Conservation (phyloP, 2,329 filamentous ascomycete genomes). For the Colletotrichum australisinense region DNA sequence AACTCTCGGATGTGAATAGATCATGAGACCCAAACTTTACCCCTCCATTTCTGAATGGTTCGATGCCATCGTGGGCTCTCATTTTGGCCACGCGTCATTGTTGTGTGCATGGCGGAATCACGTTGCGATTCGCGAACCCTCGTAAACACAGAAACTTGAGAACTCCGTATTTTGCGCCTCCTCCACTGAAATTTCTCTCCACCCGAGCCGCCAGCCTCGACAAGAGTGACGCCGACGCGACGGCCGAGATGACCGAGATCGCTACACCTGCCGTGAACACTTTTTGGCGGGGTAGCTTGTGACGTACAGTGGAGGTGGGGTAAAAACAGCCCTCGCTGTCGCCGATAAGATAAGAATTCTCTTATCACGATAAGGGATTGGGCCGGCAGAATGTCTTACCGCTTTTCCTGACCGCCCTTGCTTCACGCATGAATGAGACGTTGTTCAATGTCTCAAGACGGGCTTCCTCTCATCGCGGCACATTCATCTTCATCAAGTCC, state of each 20-base stretch:
- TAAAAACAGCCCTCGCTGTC: neutral
- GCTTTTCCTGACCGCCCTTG: conserved; percentile 42
- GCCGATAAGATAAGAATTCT: conserved; percentile 8
- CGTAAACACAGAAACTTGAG: neutral
- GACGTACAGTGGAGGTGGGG: conserved; percentile 27
- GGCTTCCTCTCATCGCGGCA: neutral
- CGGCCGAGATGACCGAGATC: conserved; percentile 10
- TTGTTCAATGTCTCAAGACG: conserved; percentile 24
- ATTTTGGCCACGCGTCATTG: neutral
- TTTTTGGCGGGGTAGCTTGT: conserved; percentile 29
- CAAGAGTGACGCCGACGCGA: too few relatives aligned
- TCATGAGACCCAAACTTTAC: conserved; percentile 11
- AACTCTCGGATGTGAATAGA: conserved; percentile 13
- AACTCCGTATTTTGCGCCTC: neutral
- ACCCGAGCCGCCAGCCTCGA: neutral
- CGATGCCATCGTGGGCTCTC: neutral
- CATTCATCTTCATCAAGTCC: conserved; percentile 17
- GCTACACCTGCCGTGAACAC: neutral
- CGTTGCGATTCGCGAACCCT: neutral
- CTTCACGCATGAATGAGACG: conserved; percentile 28
- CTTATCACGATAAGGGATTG: conserved; percentile 31
- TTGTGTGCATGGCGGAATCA: conserved; percentile 1
- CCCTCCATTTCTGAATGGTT: neutral
- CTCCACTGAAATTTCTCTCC: conserved; percentile 4
- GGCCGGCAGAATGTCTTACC: conserved; percentile 44